A percentile compares a stretch with the other conserved stretches of the same genome.
These are phyloP conservation scores for Pulveroboletus ravenelii DNA, from an alignment of 768 basidiomycete species.

Conservation along the genomic window DNA sequence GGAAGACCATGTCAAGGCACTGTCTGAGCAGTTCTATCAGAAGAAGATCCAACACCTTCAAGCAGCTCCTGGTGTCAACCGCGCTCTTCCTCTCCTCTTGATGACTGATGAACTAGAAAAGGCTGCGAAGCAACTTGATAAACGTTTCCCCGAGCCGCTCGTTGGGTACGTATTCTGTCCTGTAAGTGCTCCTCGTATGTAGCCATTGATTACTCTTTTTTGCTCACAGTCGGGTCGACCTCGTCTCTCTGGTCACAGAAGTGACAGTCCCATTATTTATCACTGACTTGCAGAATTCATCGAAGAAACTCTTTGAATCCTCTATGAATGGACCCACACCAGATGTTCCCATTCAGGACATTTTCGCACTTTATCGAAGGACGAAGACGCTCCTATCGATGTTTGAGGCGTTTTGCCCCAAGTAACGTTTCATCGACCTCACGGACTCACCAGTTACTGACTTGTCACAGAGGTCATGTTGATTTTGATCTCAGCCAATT, in stretches of 20 bases:
- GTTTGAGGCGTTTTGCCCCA: constrained; percentile 73
- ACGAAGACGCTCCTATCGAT: constrained; percentile 72
- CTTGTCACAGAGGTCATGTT: constrained; percentile 42
- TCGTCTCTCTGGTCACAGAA: constrained; percentile 73
- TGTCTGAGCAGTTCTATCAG: constrained; percentile 59
- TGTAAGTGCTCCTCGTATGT: not conserved
- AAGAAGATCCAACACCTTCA: constrained; percentile 60
- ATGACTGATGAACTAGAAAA: constrained; percentile 92
- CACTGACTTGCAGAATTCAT: constrained; percentile 60
- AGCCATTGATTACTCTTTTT: not conserved
- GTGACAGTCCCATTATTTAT: constrained; percentile 62
- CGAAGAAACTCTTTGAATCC: constrained; percentile 73
- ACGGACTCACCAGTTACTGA: not conserved
- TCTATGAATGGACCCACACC: constrained; percentile 86
- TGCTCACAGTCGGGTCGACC: constrained; percentile 57
- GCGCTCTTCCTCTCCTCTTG: constrained; percentile 72
- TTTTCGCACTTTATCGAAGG: constrained; percentile 81
- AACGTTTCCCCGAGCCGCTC: constrained; percentile 80
- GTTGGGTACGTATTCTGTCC: constrained; percentile 53
- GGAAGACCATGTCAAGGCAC: constrained; percentile 55
- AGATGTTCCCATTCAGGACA: constrained; percentile 84
- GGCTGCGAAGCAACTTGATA: constrained; percentile 74
- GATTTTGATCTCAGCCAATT: constrained; percentile 68
- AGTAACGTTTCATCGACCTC: constrained; percentile 44
- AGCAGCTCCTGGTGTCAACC: constrained; percentile 69